Conservation (phyloP, 805 yeast species). For the Pichia rugopelliculosa region DNA sequence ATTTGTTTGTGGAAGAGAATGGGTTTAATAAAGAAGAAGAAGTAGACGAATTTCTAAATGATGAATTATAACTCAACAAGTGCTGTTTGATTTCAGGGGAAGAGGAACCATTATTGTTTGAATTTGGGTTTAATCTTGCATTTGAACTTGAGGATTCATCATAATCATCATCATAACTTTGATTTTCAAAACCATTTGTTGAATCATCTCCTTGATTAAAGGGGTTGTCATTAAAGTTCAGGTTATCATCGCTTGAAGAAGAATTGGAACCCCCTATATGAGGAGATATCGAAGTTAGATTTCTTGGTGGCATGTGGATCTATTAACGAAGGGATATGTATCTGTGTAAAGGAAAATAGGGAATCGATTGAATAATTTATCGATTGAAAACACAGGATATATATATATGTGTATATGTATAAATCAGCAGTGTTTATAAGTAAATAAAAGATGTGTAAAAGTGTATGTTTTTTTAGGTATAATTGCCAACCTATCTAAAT, state of each 20-base stretch:
- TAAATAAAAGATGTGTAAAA: no score
- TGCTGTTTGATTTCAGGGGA: constrained; percentile 19
- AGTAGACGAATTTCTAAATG: constrained; percentile 23
- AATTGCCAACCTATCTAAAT: no score
- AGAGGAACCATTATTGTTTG: constrained; percentile 15
- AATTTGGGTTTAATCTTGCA: constrained; percentile 11
- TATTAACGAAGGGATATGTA: not conserved
- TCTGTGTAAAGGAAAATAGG: no score
- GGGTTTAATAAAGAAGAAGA: constrained; percentile 24
- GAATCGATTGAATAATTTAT: no score
- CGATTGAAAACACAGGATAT: not conserved
- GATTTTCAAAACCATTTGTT: constrained; percentile 23
- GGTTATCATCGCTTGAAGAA: constrained; percentile 17
- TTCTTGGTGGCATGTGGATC: constrained; percentile 25
- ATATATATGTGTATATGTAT: no score
- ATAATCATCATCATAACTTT: constrained; percentile 17
- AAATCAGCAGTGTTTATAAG: no score
- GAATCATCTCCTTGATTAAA: constrained; percentile 17
- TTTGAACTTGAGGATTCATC: constrained; percentile 4
- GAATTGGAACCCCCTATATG: constrained; percentile 22
- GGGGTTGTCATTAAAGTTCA: constrained; percentile 16
- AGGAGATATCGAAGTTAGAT: constrained; percentile 29
- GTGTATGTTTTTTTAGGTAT: no score
- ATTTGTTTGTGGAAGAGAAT: constrained; percentile 23
- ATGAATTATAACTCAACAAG: constrained; percentile 17